phyloP scores from a whole-genome alignment of 2,329 filamentous ascomycete genomes.

The Pseudogymnoascus sp. region DNA sequence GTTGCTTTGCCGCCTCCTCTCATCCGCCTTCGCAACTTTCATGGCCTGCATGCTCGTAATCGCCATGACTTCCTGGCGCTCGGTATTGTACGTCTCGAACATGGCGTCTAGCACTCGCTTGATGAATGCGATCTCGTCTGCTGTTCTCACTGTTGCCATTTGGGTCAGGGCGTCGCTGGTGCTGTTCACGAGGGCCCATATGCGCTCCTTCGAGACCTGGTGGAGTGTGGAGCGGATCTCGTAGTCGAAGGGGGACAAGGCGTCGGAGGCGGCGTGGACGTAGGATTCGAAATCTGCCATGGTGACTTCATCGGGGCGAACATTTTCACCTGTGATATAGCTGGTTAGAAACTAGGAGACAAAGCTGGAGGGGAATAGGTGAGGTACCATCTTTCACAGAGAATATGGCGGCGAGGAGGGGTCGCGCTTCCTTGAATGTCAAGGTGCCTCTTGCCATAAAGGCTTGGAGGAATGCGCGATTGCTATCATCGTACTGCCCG shows the following conservation, averaged over 20 bases:
- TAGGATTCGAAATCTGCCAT: conserved; percentile 59
- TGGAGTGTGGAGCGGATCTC: conserved; percentile 71
- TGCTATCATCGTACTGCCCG: conserved; percentile 41
- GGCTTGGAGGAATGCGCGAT: conserved; percentile 85
- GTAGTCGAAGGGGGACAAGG: conserved; percentile 72
- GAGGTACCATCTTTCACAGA: conserved; percentile 34
- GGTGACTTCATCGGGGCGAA: conserved; percentile 55
- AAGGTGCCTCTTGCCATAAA: conserved; percentile 71
- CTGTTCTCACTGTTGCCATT: conserved; percentile 67
- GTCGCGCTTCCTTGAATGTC: conserved; percentile 63
- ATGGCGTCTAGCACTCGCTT: conserved; percentile 83
- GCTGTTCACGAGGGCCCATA: conserved; percentile 82
- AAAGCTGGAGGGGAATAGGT: not conserved
- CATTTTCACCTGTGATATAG: conserved; percentile 32
- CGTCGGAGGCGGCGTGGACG: conserved; percentile 60
- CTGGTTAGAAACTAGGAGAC: not conserved
- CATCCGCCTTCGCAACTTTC: conserved; percentile 51
- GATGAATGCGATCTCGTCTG: conserved; percentile 84
- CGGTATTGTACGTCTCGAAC: conserved; percentile 81
- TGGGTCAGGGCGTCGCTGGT: conserved; percentile 79
- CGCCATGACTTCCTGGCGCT: conserved; percentile 72
- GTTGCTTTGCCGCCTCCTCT: conserved; percentile 16
- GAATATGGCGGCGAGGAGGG: conserved; percentile 68
- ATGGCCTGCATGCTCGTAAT: conserved; percentile 73
- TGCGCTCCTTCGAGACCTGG: conserved; percentile 55